phyloP scores from a whole-genome alignment of 345 rosid species.

The Lepidium africanum region DNA sequence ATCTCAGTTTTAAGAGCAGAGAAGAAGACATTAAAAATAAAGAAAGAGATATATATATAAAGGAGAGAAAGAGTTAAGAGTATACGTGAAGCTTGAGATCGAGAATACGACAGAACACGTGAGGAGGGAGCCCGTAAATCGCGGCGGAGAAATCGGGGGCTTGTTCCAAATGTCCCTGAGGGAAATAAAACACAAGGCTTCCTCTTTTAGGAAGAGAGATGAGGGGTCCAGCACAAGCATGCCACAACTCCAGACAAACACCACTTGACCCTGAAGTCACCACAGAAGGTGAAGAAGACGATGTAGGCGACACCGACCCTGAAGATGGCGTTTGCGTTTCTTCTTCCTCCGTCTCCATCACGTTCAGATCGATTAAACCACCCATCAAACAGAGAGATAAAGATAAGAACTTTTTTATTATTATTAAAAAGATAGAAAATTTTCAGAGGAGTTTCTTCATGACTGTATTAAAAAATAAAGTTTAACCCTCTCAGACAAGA shows the following conservation, averaged over 20 bases:
- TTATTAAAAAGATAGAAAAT: not conserved
- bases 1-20: not conserved
- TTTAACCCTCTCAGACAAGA: constrained; percentile 16
- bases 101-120: constrained; percentile 83
- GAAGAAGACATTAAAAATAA: not conserved
- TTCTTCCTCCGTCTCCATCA: constrained; percentile 70
- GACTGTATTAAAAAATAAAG: not conserved
- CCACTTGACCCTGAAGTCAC: constrained; percentile 35
- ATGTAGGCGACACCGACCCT: constrained; percentile 54
- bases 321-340: constrained; percentile 60
- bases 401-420: not conserved
- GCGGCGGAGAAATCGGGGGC: constrained; percentile 62
- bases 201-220: constrained; percentile 85
- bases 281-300: constrained; percentile 44
- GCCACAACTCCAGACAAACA: constrained; percentile 94
- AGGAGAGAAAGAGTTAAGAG: constrained; percentile 24
- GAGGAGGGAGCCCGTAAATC: constrained; percentile 58
- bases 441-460: constrained; percentile 22
- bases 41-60: not conserved
- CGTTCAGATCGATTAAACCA: constrained; percentile 94
- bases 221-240: constrained; percentile 99
- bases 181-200: constrained; percentile 74
- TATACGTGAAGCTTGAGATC: constrained; percentile 90
- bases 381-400: constrained; percentile 38
- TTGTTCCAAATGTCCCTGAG: constrained; percentile 92